Evolutionary conservation across 768 basidiomycete species (phyloP).

Genomic region (Tricholoma furcatifolium): DNA sequence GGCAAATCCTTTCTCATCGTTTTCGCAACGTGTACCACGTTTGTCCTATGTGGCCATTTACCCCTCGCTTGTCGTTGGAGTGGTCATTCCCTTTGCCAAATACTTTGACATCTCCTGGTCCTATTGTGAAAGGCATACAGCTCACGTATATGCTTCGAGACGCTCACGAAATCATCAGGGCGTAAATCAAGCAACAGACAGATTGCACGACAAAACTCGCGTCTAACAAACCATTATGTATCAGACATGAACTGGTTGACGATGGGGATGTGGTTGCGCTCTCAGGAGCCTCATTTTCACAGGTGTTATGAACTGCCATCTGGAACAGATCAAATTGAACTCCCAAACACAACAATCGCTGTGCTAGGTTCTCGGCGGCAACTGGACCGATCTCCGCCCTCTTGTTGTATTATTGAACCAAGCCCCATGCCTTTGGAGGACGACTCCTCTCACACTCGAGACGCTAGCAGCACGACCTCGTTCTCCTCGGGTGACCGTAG

Average conservation of each 20-base stretch:
- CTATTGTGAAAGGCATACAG: too few species aligned
- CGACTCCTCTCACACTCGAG: background rate
- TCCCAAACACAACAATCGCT: background rate
- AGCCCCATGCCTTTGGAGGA: background rate
- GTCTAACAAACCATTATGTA: too few species aligned
- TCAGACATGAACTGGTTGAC: background rate
- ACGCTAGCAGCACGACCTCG: conserved; percentile 2
- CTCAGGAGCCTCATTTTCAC: background rate
- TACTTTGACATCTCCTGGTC: background rate
- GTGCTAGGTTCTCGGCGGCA: background rate
- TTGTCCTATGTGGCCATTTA: background rate
- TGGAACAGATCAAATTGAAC: background rate
- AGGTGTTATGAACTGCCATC: background rate
- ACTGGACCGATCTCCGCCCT: background rate
- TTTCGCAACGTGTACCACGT: background rate
- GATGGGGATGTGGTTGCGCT: background rate
- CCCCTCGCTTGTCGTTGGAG: background rate
- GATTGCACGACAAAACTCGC: too few species aligned
- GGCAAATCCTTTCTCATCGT: background rate
- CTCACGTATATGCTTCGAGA: too few species aligned
- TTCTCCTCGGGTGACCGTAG: conserved; percentile 3
- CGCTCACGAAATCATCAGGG: too few species aligned
- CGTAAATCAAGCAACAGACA: too few species aligned
- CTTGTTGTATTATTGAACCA: conserved; percentile 1
- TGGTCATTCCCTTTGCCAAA: background rate